Evolutionary conservation across 2,329 filamentous ascomycete genomes (phyloP).

Genomic region (Rugonectria rugulosa): DNA sequence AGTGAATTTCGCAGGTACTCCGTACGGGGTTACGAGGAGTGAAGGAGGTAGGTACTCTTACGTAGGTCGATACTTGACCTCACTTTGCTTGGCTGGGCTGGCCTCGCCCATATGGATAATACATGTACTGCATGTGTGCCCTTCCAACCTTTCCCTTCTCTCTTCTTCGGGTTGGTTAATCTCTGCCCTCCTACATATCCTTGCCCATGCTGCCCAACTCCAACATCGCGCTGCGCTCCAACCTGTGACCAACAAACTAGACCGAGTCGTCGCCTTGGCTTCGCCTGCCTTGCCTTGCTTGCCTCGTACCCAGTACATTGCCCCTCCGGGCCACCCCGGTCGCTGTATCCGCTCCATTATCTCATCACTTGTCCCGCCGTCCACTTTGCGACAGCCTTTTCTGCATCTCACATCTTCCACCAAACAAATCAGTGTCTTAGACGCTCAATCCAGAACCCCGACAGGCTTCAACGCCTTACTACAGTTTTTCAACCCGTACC

Average conservation of each 20-base stretch:
- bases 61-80: conserved; percentile 14
- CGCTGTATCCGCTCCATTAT: conserved; percentile 4
- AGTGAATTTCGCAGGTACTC: background rate
- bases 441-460: conserved; percentile 8
- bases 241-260: conserved; percentile 23
- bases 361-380: conserved; percentile 6
- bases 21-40: background rate
- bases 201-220: conserved; percentile 16
- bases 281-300: no score
- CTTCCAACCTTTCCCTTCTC: conserved; percentile 5
- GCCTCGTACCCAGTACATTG: conserved; percentile 4
- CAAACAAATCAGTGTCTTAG: background rate
- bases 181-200: background rate
- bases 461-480: background rate
- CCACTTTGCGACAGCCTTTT: conserved; percentile 8
- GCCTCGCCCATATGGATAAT: background rate
- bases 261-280: conserved; percentile 5
- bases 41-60: conserved; percentile 20
- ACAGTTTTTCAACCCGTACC: background rate
- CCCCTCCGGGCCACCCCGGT: background rate
- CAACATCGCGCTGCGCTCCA: conserved; percentile 14
- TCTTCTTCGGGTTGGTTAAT: no score
- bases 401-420: conserved; percentile 2
- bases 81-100: no score
- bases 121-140: conserved; percentile 8